Evolutionary conservation across 208 protist genomes (phyloP).

Genomic region (Acanthamoeba sp.): DNA sequence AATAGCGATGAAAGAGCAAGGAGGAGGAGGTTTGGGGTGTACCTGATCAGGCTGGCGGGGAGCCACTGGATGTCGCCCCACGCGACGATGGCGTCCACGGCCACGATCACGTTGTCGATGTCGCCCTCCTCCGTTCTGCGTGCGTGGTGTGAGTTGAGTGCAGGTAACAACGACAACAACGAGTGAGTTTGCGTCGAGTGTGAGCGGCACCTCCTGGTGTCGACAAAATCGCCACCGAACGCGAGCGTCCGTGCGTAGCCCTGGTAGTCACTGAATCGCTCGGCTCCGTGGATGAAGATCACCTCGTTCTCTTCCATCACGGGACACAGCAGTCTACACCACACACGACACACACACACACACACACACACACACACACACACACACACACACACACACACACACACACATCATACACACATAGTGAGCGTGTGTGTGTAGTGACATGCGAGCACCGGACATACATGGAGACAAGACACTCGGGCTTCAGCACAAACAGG

Average conservation of each 20-base stretch:
- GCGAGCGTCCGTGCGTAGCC: slow-evolving; percentile 24
- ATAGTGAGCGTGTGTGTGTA: too few species aligned
- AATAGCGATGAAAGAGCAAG: background rate
- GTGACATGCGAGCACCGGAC: background rate
- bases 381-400: background rate
- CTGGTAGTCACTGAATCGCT: slow-evolving; percentile 81
- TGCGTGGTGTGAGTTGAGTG: too few species aligned
- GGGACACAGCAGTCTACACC: slow-evolving; percentile 3
- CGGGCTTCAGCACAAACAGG: slow-evolving; percentile 84
- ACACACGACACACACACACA: background rate
- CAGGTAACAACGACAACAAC: too few species aligned
- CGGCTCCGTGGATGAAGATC: slow-evolving; percentile 81
- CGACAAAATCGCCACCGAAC: slow-evolving; percentile 35
- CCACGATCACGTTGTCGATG: slow-evolving; percentile 76
- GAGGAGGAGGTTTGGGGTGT: slow-evolving; percentile 42
- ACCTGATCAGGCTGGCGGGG: slow-evolving; percentile 17
- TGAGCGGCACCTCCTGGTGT: background rate
- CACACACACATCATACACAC: background rate
- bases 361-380: background rate
- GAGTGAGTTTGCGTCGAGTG: too few species aligned
- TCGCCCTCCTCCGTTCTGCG: background rate
- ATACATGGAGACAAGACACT: slow-evolving; percentile 78
- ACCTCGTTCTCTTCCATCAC: slow-evolving; percentile 76
- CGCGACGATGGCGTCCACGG: slow-evolving; percentile 81
- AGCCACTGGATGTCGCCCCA: slow-evolving; percentile 17